Base-by-base conservation (phyloP, 2,329 filamentous ascomycete species). In the Neocucurbitaria cava region DNA sequence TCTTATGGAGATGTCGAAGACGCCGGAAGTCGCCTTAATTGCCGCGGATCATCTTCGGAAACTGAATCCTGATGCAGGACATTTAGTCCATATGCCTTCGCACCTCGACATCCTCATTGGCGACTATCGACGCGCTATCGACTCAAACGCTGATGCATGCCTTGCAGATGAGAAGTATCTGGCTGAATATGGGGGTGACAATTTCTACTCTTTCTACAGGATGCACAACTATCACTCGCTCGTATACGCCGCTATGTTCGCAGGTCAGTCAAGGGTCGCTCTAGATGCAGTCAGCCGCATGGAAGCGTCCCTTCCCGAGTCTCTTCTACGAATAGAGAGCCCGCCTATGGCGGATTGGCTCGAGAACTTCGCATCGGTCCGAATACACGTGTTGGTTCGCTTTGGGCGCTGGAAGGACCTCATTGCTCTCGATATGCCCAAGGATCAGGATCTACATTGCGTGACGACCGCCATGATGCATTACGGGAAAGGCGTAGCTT, bases 341-440 rank as follows among this genome's bases (percentile, higher is more conserved):
- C 88, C 88, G 0, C 88, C 88, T 0, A 92, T 93, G 89, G 89
- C 89, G 0, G 89, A 92, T 71, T 92, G 88, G 86, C 78, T 92
- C 1, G 90, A 93, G 72, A 83, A 84, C 1, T 92, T 91, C 60
- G 74, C 89, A 3, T 82, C 84, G 1, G 85, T 91, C 71, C 83
- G 86, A 3, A 78, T 88, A 1, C 90, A 94, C 70, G 86, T 87
- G 1, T 78, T 90, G 15, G 81, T 94, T 40, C 85, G 90, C 0
- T 94, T 93, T 62, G 90, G 90, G 0, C 78, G 77, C 15, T 93
- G 90, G 90, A 66, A 85, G 0, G 87, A 91, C 0, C 79, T 92
- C 20, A 74, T 89, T 8, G 73, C 76, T 1, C 72, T 90, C 0
- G 54, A 76, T 0, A 56, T 90, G 0, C 89, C 89, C 0, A 49